Base-by-base conservation (phyloP, 179 eudicot genomes). In the Sideroxylon spinosum region DNA sequence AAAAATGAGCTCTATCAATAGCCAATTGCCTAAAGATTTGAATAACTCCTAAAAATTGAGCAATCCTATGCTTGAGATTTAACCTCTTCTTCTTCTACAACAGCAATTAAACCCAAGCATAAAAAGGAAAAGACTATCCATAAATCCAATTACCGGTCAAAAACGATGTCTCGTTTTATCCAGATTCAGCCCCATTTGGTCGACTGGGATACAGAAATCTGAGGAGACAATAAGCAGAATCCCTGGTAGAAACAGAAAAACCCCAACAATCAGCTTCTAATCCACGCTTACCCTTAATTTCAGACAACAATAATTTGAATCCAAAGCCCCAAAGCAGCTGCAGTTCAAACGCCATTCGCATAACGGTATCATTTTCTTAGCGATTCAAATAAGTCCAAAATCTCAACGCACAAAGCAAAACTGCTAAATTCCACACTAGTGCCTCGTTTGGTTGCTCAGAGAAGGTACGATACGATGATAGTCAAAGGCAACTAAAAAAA, bases 121-220 rank as follows among this genome's bases (percentile, higher is more conserved):
- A 49, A 25, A 50, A 65, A 37, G 44, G 13, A 50, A 2, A 17
- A 4, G n/a, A 26, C 20, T 7, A 5, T 22, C n/a, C 2, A 14
- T 22, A 29, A 65, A 52, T 28, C 25, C 63, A 65, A 12, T 50
- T 52, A 76, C 79, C 52, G n/a, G 63, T 76, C 79, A 66, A 16
- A 53, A 25, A 20, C n/a, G 50, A 7, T 64, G 50, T 52, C 46
- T 28, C 19, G 44, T 49, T 22, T 22, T 53, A 76, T 66, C 78
- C 62, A 65, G 52, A 76, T 19, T 63, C 63, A 14, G 12, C 19
- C 23, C 25, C 29, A 32, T 26, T 61, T n/a, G 48, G 28, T 50
- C 19, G 49, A 48, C n/a, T 5, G 13, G 20, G 50, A 50, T 19
- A 11, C 7, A 65, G 79, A 62, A 76, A 65, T 72, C 49, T 66